Conservation (phyloP, 306 rosid species). For the Canavalia ensiformis region DNA sequence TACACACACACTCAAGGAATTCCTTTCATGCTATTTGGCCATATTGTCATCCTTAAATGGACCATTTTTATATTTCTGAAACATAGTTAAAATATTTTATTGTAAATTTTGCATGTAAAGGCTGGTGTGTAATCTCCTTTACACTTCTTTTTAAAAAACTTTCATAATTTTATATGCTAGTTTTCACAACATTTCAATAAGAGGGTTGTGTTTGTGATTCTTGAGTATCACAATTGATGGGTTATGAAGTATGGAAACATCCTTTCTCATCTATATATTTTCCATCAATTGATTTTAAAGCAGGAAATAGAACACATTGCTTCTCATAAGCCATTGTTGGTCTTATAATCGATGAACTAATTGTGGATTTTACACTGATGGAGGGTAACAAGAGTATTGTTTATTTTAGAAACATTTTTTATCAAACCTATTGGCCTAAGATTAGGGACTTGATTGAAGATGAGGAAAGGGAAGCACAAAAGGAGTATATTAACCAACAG, state of each 20-base stretch:
- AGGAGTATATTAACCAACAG: constrained; percentile 19
- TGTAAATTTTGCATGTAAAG: constrained; percentile 43
- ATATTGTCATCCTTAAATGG: constrained; percentile 6
- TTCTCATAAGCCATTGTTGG: constrained; percentile 88
- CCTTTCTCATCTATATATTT: constrained; percentile 72
- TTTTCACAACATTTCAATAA: constrained; percentile 76
- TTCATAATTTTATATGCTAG: constrained; percentile 36
- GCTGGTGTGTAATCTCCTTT: constrained; percentile 18
- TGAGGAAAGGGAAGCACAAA: constrained; percentile 61
- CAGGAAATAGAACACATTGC: constrained; percentile 80
- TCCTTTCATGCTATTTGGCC: constrained; percentile 7
- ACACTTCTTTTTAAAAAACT: neutral
- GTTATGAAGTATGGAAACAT: constrained; percentile 79
- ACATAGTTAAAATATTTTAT: constrained; percentile 35
- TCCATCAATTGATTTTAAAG: constrained; percentile 66
- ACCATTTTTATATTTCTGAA: constrained; percentile 29
- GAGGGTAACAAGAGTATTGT: constrained; percentile 64
- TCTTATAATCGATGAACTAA: constrained; percentile 80
- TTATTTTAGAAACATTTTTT: constrained; percentile 76
- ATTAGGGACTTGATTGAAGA: constrained; percentile 62
- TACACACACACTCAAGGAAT: neutral
- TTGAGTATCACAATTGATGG: constrained; percentile 95
- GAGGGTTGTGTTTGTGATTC: constrained; percentile 88
- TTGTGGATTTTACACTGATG: constrained; percentile 75
- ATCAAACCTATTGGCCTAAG: constrained; percentile 79